These are phyloP conservation scores for Phalaenopsis aphrodite DNA, from an alignment of 106 monocot species.

Conservation along the genomic window DNA sequence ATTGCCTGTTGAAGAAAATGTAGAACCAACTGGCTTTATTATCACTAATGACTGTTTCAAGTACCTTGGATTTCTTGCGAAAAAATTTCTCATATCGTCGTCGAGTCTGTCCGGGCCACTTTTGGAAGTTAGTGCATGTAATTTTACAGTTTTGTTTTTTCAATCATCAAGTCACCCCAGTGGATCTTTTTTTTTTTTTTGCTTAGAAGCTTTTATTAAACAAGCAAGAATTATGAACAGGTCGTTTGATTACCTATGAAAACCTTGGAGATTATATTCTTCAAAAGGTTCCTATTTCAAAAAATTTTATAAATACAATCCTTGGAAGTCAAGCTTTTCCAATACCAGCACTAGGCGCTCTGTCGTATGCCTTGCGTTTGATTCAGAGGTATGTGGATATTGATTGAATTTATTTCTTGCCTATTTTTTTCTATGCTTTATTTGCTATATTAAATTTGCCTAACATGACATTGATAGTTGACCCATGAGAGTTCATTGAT, in stretches of 20 bases:
- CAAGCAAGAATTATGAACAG: constrained; percentile 19
- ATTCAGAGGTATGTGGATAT: constrained; percentile 48
- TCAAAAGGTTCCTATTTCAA: constrained; percentile 54
- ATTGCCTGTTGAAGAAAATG: constrained; percentile 19
- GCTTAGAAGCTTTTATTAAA: background rate
- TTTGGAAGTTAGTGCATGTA: constrained; percentile 46
- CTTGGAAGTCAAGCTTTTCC: constrained; percentile 14
- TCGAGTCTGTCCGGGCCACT: constrained; percentile 27
- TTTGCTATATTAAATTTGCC: no score
- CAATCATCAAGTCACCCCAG: background rate
- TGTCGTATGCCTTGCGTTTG: constrained; percentile 58
- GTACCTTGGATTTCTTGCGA: constrained; percentile 41
- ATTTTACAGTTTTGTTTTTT: background rate
- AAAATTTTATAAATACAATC: constrained; percentile 26
- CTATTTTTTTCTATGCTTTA: background rate
- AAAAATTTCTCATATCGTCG: constrained; percentile 42
- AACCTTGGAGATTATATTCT: constrained; percentile 58
- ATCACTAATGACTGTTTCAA: constrained; percentile 78
- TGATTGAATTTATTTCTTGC: background rate
- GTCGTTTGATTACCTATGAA: constrained; percentile 30
- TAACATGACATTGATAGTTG: no score
- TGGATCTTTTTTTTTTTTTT: background rate
- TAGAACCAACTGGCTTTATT: constrained; percentile 36
- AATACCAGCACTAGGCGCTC: constrained; percentile 50
- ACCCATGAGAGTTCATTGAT: no score